Evolutionary conservation across 2,329 filamentous ascomycete genomes (phyloP).

Genomic region (Fusarium foetens): DNA sequence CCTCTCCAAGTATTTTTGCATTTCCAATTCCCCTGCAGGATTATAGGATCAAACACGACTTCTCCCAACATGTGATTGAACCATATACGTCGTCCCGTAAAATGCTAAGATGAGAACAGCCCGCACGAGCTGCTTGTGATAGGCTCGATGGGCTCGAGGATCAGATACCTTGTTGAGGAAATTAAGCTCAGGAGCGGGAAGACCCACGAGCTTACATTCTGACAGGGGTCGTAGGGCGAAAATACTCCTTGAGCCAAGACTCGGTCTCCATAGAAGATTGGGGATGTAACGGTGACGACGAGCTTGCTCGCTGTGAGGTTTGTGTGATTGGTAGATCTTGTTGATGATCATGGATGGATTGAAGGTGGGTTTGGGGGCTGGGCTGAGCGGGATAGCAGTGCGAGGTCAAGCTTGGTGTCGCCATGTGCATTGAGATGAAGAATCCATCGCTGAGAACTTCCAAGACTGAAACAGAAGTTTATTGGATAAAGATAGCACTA

Average conservation of each 20-base stretch:
- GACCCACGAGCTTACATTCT: slow-evolving; percentile 20
- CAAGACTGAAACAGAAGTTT: neutral
- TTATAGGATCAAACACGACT: too few relatives aligned
- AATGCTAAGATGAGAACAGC: neutral
- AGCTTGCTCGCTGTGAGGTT: neutral
- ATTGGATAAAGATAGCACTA: fast-evolving
- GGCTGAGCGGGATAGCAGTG: neutral
- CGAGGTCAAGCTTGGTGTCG: neutral
- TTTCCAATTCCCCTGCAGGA: neutral
- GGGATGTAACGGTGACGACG: slow-evolving; percentile 3
- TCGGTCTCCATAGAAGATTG: neutral
- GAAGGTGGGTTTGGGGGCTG: neutral
- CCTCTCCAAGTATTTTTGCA: neutral
- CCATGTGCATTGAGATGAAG: neutral
- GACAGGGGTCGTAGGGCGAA: slow-evolving; percentile 1
- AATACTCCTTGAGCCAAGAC: neutral
- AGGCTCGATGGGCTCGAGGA: slow-evolving; percentile 15
- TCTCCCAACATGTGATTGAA: slow-evolving; percentile 1
- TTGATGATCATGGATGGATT: neutral
- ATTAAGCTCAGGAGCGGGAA: slow-evolving; percentile 18
- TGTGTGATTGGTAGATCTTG: neutral
- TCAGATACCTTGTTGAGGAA: slow-evolving; percentile 17
- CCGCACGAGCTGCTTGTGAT: neutral
- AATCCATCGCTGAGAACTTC: neutral
- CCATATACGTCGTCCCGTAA: slow-evolving; percentile 5